Evolutionary conservation across 1,139 yeast genomes (phyloP), one percentile per base, ranked within the genome.

Genomic region (Zygotorulaspora mrakii): DNA sequence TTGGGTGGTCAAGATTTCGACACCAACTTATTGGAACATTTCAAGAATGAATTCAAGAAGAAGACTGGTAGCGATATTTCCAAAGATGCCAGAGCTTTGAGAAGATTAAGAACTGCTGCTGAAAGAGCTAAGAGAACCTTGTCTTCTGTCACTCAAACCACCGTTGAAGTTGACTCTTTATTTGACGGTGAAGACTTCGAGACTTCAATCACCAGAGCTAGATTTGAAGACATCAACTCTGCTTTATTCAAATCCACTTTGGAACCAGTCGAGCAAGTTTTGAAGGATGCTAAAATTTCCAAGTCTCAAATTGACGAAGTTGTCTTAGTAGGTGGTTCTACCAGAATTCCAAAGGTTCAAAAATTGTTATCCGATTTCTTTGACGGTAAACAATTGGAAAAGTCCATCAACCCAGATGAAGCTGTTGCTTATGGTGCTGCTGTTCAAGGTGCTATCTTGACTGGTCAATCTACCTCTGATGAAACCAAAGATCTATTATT

Each of bases 1-100:
- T 83, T 89, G 78, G 97, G 98, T 82, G 97, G 97, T 83, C 95
- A 89, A 79, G 97, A 89, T 78, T 89, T 89, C 74, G 96, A 88
- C 73, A 82, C 89, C 81, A 85, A 88, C 79, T 80, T 89, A 67
- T 84, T 89, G 68, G 91, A 85, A 71, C 87, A 79, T 79, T 89
- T 89, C 82, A 81, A 82, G 73, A 79, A 80, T 65, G 96, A 89
- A 68, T 89, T 89, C 91, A 82, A 87, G 79, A 85, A 87, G 81
- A 89, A 89, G 83, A 83, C 94, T 69, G 89, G 91, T 77, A 74
- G 76, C 71, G 97, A 89, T 70, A 80, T 89, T 68, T 80, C 96
- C 56, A 71, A 71, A 60, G 94, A 89, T 72, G 85, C 94, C 67
- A 84, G 96, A 79, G 96, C 97, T 67, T 78, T 89, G 67, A 85